A percentile compares a stretch with the other conserved stretches of the same genome.
phyloP scores from a whole-genome alignment of 345 rosid genomes.

The Populus ilicifolia region DNA sequence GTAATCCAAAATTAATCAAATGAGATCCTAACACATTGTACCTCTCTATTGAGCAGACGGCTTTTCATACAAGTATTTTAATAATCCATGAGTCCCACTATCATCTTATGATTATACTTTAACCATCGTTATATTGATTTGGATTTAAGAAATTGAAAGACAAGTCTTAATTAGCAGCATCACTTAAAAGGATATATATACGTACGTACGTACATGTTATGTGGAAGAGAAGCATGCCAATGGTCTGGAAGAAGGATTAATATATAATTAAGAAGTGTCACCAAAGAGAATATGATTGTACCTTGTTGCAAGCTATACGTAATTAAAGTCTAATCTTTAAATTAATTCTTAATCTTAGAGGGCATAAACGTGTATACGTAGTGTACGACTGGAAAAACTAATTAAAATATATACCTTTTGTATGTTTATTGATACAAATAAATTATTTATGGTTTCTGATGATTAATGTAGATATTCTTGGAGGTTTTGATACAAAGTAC shows the following conservation, averaged over 20 bases:
- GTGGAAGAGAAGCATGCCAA: neutral
- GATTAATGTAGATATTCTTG: neutral
- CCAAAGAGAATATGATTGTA: neutral
- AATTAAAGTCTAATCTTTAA: too few relatives aligned
- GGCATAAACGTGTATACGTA: neutral
- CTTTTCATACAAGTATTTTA: neutral
- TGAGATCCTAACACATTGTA: constrained; percentile 11
- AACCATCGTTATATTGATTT: neutral
- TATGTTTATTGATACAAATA: too few relatives aligned
- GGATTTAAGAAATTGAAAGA: neutral
- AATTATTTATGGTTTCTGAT: neutral
- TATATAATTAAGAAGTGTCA: neutral
- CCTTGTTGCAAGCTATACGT: neutral
- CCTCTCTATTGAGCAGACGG: constrained; percentile 14
- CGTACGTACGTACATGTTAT: neutral
- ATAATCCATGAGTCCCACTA: neutral
- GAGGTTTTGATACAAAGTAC: too few relatives aligned
- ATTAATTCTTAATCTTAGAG: neutral
- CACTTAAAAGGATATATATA: too few relatives aligned
- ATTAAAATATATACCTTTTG: neutral
- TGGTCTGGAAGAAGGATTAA: neutral
- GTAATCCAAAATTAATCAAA: neutral
- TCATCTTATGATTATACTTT: neutral
- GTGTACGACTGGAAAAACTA: neutral
- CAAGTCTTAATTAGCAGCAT: neutral